Base-by-base conservation (phyloP, 2,329 filamentous ascomycete species). In the Trichoderma citrinoviride region DNA sequence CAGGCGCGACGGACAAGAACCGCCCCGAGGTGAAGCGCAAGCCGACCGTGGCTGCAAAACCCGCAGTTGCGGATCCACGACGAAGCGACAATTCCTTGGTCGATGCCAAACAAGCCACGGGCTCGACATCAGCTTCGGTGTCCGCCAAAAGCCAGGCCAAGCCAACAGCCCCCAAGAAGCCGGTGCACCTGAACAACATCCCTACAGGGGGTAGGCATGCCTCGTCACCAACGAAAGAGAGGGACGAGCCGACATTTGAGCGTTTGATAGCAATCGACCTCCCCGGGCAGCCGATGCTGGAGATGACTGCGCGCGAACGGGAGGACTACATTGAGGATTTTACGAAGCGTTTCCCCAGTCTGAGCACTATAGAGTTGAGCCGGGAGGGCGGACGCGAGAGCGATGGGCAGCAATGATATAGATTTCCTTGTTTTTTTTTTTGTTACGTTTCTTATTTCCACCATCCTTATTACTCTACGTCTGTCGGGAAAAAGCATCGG, bases 311-410 rank as follows among this genome's bases (percentile, higher is more conserved):
- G 3, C 79, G 81, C 68, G 83, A 88, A 70, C 85, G 82, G 73
- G 86, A 87, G 52, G 90, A 93, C 70, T 89, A 89, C 71, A 76
- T 89, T 50, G 77, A 79, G 66, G 77, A 91, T 73, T 97, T 98
- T 75, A 89, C 88, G 67, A 93, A 93, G 77, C 83, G 92, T 65
- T 97, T 93, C 77, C 94, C 94, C 0, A 96, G 90, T 74, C 79
- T 98, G 65, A 89, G 88, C 64, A 86, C 92, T 10, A 85, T 97
- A 70, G 93, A 97, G 79, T 91, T 94, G n/a, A 91, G 95, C 78
- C 86, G 88, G 66, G 90, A 85, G 61, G 74, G 78, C 50, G 68
- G 67, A 41, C 68, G 69, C n/a, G 72, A 69, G 14, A 65, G 67
- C 23, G 82, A 71, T 77, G 67, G 67, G 41, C 64, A 68, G 23